Conservation (phyloP, 2,329 filamentous ascomycete genomes). For the Calonectria pseudoturangicola region DNA sequence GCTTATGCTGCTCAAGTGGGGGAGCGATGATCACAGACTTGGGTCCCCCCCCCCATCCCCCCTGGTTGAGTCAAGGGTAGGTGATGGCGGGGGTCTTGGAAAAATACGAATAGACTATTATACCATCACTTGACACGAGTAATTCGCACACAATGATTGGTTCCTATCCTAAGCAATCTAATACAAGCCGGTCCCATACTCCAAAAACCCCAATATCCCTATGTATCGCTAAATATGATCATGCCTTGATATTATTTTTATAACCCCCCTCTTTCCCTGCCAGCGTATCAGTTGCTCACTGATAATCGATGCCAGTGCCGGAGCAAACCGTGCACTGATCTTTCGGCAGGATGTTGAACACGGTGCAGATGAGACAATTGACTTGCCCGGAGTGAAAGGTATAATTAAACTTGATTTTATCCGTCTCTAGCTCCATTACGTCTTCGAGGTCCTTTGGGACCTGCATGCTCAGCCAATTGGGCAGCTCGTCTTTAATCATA, state of each 20-base stretch:
- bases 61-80: background rate
- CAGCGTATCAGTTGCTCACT: background rate
- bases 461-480: background rate
- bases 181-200: background rate
- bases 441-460: background rate
- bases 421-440: constrained; percentile 10
- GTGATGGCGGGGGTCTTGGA: background rate
- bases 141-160: background rate
- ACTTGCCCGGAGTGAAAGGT: constrained; percentile 3
- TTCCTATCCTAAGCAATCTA: background rate
- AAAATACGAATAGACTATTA: no score
- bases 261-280: background rate
- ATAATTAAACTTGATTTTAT: constrained; percentile 24
- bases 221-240: background rate
- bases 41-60: background rate
- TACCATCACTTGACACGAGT: background rate
- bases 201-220: background rate
- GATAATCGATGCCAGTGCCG: constrained; percentile 9
- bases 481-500: constrained; percentile 10
- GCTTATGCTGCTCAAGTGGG: background rate
- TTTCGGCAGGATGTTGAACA: constrained; percentile 10
- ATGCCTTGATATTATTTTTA: background rate
- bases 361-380: constrained; percentile 22
- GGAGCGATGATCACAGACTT: constrained; percentile 5
- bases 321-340: background rate